Evolutionary conservation across 2,329 filamentous ascomycete genomes (phyloP).

Genomic region (Cercospora zeina): DNA sequence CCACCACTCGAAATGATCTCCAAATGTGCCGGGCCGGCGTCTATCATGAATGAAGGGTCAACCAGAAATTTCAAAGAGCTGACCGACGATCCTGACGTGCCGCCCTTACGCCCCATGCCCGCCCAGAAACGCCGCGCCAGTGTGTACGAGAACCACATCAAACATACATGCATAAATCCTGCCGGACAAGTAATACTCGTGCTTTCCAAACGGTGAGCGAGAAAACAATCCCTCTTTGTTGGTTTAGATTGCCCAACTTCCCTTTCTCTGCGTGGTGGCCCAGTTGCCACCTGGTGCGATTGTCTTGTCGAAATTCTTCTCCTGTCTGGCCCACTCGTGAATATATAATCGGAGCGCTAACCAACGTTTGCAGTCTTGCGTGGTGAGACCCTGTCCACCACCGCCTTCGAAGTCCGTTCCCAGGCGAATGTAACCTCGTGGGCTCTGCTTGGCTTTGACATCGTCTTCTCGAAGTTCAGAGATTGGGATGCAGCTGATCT

Average conservation of each 20-base stretch:
- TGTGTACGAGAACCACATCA: not conserved
- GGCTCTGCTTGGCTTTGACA: conserved; percentile 53
- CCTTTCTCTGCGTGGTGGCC: conserved; percentile 50
- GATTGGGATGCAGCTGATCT: conserved; percentile 71
- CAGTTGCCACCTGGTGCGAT: conserved; percentile 40
- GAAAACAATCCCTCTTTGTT: not conserved
- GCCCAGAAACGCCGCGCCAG: conserved; percentile 4
- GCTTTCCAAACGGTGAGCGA: not conserved
- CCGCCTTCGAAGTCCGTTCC: conserved; percentile 51
- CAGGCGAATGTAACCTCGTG: conserved; percentile 71
- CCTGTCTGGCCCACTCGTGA: conserved; percentile 83
- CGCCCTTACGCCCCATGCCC: not conserved
- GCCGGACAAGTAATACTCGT: not conserved
- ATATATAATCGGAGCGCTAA: conserved; percentile 81
- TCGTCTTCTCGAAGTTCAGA: conserved; percentile 73
- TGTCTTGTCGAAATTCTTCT: conserved; percentile 63
- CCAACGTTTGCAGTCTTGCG: conserved; percentile 70
- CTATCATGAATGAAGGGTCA: conserved; percentile 1
- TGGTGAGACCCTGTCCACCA: conserved; percentile 48
- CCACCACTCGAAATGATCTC: not conserved
- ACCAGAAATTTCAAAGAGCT: not conserved
- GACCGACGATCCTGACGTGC: not conserved
- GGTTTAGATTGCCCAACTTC: conserved; percentile 49
- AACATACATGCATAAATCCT: conserved; percentile 6
- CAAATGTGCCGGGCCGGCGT: conserved; percentile 1